Evolutionary conservation across 148 eudicot species (phyloP).

Genomic region (Dysphania ambrosioides): DNA sequence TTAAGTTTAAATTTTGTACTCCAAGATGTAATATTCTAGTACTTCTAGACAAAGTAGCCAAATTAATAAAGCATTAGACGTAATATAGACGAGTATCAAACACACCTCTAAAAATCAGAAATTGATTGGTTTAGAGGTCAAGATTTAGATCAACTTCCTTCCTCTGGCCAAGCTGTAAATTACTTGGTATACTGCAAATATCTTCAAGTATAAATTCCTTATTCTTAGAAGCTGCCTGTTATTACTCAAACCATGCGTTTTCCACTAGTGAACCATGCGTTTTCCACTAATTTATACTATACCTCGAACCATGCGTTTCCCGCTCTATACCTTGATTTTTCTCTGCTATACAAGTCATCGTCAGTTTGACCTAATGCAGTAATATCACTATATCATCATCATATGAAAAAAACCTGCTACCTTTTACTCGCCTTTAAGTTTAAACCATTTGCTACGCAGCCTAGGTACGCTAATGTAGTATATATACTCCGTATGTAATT

Average conservation of each 20-base stretch:
- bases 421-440: neutral
- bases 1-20: neutral
- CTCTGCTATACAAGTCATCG: constrained; percentile 8
- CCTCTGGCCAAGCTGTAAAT: constrained; percentile 7
- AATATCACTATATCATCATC: constrained; percentile 17
- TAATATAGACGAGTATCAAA: constrained; percentile 1
- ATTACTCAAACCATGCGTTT: no score
- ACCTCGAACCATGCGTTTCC: no score
- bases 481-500: no score
- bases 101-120: neutral
- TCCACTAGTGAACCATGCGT: no score
- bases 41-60: neutral
- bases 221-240: neutral
- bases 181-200: neutral
- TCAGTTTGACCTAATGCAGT: constrained; percentile 22
- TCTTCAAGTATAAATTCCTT: neutral
- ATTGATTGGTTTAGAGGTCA: neutral
- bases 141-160: neutral
- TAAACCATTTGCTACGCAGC: neutral
- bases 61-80: neutral
- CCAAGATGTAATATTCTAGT: neutral
- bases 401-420: constrained; percentile 8
- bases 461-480: no score
- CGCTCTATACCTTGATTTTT: neutral
- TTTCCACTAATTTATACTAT: neutral